Percentiles rank a stretch among this genome's conserved stretches.
Evolutionary conservation across 2,329 filamentous ascomycete species (phyloP).

Genomic region (Phaeosphaeria sp.): DNA sequence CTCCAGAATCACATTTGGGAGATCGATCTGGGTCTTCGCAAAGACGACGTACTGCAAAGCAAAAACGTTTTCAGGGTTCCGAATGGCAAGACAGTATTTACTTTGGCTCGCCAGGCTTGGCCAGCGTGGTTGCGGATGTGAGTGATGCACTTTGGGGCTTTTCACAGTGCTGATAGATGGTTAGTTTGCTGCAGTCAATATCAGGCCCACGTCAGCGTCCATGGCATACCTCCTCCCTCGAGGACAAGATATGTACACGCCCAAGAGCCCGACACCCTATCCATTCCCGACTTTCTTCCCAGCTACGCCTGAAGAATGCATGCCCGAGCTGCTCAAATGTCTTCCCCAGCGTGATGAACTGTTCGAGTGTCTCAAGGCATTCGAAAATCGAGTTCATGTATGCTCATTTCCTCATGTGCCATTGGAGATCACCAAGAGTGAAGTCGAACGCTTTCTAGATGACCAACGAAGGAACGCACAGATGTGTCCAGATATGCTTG

Average conservation of each 20-base stretch:
- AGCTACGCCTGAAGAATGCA: conserved; percentile 42
- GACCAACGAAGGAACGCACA: conserved; percentile 52
- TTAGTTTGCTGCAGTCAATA: conserved; percentile 54
- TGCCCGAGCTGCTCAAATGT: conserved; percentile 46
- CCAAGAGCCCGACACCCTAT: conserved; percentile 46
- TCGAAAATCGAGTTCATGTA: conserved; percentile 52
- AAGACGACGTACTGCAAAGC: conserved; percentile 33
- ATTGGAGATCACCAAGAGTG: conserved; percentile 51
- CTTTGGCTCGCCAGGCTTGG: conserved; percentile 58
- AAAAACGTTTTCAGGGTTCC: conserved; percentile 48
- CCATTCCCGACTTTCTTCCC: conserved; percentile 55
- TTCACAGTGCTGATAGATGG: conserved; percentile 20
- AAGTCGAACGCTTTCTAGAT: conserved; percentile 55
- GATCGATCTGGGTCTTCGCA: conserved; percentile 27
- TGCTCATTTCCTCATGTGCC: conserved; percentile 56
- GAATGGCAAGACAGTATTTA: conserved; percentile 56
- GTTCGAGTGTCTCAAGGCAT: conserved; percentile 49
- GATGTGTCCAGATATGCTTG: conserved; percentile 56
- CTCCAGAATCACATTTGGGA: conserved; percentile 27
- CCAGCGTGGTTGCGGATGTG: conserved; percentile 57
- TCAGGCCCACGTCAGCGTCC: conserved; percentile 42
- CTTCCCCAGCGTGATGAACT: conserved; percentile 51
- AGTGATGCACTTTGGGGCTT: neutral
- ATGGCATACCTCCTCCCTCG: conserved; percentile 54
- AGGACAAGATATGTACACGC: conserved; percentile 52